Evolutionary conservation across 1,284 basidiomycete species (phyloP).

Genomic region (Chiua sp.): DNA sequence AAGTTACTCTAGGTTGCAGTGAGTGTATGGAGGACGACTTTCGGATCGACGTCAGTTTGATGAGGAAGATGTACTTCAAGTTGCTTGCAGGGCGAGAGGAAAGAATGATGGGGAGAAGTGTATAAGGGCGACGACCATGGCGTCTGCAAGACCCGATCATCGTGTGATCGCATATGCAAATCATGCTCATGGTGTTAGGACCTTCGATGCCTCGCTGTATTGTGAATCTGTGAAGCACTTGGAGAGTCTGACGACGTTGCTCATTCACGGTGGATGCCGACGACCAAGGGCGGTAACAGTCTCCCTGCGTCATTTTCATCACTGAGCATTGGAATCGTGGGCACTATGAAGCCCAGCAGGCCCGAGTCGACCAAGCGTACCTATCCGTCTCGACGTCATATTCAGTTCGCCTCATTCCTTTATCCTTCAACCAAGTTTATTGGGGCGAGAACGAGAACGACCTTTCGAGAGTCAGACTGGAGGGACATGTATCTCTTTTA

Average conservation of each 20-base stretch:
- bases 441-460: conserved; percentile 46
- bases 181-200: conserved; percentile 2
- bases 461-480: conserved; percentile 39
- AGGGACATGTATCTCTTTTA: conserved; percentile 42
- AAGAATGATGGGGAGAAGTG: conserved; percentile 30
- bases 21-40: conserved; percentile 26
- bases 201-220: neutral
- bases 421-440: conserved; percentile 44
- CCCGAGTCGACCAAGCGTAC: conserved; percentile 3
- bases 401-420: conserved; percentile 19
- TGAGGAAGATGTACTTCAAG: conserved; percentile 36
- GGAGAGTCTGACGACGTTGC: conserved; percentile 37
- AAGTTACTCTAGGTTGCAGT: conserved; percentile 39
- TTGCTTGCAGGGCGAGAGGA: conserved; percentile 38
- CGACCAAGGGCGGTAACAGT: conserved; percentile 16
- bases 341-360: neutral
- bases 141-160: conserved; percentile 39
- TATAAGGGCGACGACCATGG: conserved; percentile 33
- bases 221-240: too few species aligned
- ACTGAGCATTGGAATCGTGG: conserved; percentile 19
- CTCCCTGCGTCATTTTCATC: conserved; percentile 35
- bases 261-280: conserved; percentile 40
- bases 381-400: conserved; percentile 18
- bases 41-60: conserved; percentile 42
- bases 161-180: conserved; percentile 44